phyloP scores from a whole-genome alignment of 495 filamentous ascomycete genomes.

The Penicillium diatomitis region DNA sequence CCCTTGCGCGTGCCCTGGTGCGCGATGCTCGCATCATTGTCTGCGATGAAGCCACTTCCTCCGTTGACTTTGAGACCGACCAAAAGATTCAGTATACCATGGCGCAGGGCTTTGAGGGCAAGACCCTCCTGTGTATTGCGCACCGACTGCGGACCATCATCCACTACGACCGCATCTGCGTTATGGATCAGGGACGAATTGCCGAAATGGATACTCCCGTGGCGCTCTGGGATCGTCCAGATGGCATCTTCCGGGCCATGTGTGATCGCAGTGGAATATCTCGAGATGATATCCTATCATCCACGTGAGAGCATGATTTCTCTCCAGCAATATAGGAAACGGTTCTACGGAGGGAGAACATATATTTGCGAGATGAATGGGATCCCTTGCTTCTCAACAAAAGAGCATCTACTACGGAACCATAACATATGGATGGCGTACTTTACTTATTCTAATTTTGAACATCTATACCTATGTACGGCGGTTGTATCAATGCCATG shows the following conservation, averaged over 20 bases:
- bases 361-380: no score
- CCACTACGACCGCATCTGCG: conserved; percentile 89
- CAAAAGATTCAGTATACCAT: conserved; percentile 92
- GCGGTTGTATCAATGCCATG: no score
- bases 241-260: conserved; percentile 81
- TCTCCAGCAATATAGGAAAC: neutral
- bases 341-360: no score
- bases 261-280: conserved; percentile 84
- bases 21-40: conserved; percentile 84
- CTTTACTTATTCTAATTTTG: no score
- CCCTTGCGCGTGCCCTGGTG: conserved; percentile 81
- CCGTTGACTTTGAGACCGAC: conserved; percentile 93
- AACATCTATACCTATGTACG: no score
- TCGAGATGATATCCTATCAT: conserved; percentile 48
- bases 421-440: no score
- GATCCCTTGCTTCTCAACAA: no score
- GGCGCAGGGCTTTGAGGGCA: conserved; percentile 73
- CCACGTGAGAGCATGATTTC: conserved; percentile 2
- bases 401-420: no score
- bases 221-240: conserved; percentile 54
- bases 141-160: conserved; percentile 87
- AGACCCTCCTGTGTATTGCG: conserved; percentile 91
- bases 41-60: conserved; percentile 89
- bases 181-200: conserved; percentile 85
- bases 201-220: conserved; percentile 76